These are phyloP conservation scores for Bacidia gigantensis DNA, from an alignment of 495 filamentous ascomycete species.

Conservation along the genomic window DNA sequence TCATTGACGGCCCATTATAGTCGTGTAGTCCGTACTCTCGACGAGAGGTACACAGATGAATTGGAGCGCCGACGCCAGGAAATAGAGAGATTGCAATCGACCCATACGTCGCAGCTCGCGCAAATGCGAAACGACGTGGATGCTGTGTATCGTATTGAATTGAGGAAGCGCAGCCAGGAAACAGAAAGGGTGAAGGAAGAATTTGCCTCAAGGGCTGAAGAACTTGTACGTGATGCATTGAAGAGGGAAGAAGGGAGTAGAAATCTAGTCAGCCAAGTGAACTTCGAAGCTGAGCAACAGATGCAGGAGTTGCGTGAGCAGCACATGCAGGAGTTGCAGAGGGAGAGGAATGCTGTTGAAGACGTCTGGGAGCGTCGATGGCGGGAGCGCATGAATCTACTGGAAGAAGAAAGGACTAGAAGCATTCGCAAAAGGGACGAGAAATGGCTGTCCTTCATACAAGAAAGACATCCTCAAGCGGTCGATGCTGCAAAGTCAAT, in stretches of 20 bases:
- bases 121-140: constrained; percentile 17
- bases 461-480: constrained; percentile 12
- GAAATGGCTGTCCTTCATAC: constrained; percentile 17
- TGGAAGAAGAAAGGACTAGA: constrained; percentile 16
- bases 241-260: constrained; percentile 1
- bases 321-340: constrained; percentile 12
- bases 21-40: constrained; percentile 19
- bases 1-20: constrained; percentile 19
- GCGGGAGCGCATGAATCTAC: constrained; percentile 19
- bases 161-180: constrained; percentile 14
- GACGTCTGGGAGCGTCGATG: constrained; percentile 23
- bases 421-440: constrained; percentile 16
- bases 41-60: constrained; percentile 15
- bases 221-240: constrained; percentile 1
- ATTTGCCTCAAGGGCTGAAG: constrained; percentile 10
- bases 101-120: constrained; percentile 17
- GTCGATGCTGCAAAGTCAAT: constrained; percentile 8
- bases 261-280: background rate
- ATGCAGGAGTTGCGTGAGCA: background rate
- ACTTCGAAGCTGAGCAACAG: constrained; percentile 1
- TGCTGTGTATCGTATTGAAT: constrained; percentile 17
- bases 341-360: constrained; percentile 21
- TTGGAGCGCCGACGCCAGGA: constrained; percentile 9
- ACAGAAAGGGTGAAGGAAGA: constrained; percentile 14
- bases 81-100: background rate